Conservation (phyloP, 441 rosid genomes). For the Bruguiera hainesii region DNA sequence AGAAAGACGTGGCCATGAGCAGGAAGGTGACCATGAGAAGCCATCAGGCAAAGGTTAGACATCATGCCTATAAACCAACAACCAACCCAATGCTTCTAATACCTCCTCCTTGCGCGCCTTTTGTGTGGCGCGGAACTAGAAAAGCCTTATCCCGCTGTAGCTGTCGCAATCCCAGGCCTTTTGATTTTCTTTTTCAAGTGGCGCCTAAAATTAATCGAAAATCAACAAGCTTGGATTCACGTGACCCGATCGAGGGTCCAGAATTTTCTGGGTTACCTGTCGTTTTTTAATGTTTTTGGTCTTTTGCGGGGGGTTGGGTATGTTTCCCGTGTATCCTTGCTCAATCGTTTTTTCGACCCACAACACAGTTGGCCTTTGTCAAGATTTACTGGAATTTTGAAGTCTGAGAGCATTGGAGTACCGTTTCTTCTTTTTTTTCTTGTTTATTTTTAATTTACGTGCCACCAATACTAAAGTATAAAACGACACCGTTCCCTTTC, state of each 20-base stretch:
- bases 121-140: slow-evolving; percentile 19
- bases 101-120: slow-evolving; percentile 9
- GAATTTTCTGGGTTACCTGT: neutral
- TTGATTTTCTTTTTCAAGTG: slow-evolving; percentile 9
- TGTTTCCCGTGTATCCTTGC: no score
- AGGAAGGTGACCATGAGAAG: slow-evolving; percentile 63
- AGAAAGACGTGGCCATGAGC: slow-evolving; percentile 45
- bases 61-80: slow-evolving; percentile 30
- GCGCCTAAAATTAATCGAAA: neutral
- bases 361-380: no score
- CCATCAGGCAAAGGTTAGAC: slow-evolving; percentile 68
- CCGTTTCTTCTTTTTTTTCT: no score
- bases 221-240: neutral
- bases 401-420: no score
- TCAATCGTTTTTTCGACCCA: no score
- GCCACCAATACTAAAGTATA: no score
- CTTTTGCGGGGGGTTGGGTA: no score
- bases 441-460: no score
- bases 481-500: no score
- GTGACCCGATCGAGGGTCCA: slow-evolving; percentile 5
- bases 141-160: slow-evolving; percentile 39
- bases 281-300: no score
- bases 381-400: no score
- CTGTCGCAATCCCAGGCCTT: neutral
- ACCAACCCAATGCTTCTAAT: slow-evolving; percentile 22